Evolutionary conservation across 139 green algal species (phyloP).

Genomic region (Tetraselmis chui): DNA sequence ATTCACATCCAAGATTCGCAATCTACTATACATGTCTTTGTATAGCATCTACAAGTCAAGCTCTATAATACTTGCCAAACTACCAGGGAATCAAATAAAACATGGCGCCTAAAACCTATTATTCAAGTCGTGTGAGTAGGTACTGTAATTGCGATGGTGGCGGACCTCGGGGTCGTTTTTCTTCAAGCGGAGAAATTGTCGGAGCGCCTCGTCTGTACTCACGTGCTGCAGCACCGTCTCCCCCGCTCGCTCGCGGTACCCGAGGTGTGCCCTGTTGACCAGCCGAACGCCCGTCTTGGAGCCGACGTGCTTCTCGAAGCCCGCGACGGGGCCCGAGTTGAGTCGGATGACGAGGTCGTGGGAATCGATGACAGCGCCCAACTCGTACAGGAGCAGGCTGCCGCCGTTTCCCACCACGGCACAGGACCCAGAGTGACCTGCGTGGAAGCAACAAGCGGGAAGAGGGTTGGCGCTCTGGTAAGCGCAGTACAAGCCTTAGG

Average conservation of each 20-base stretch:
- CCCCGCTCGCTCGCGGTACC: slow-evolving; percentile 2
- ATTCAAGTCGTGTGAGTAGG: too few species aligned
- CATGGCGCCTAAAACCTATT: too few species aligned
- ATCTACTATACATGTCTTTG: too few species aligned
- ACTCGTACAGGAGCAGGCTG: slow-evolving; percentile 1
- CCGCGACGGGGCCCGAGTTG: slow-evolving; percentile 2
- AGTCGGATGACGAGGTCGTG: slow-evolving; percentile 11
- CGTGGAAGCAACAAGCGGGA: too few species aligned
- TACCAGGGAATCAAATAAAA: too few species aligned
- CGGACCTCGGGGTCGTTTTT: not conserved
- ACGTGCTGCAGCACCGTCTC: slow-evolving; percentile 20
- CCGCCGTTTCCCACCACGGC: slow-evolving; percentile 13
- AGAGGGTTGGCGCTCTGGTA: too few species aligned
- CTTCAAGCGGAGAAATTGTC: not conserved
- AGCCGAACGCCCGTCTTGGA: not conserved
- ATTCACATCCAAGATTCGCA: too few species aligned
- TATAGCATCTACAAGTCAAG: too few species aligned
- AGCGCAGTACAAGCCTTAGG: too few species aligned
- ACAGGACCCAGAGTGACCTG: not conserved
- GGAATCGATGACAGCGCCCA: slow-evolving; percentile 7
- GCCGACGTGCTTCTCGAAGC: slow-evolving; percentile 14
- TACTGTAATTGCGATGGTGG: too few species aligned
- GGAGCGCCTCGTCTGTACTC: slow-evolving; percentile 1
- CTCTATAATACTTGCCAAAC: too few species aligned
- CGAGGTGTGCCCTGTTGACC: slow-evolving; percentile 11